phyloP scores from a whole-genome alignment of 2,329 filamentous ascomycete species.

The Aspergillus sp. region DNA sequence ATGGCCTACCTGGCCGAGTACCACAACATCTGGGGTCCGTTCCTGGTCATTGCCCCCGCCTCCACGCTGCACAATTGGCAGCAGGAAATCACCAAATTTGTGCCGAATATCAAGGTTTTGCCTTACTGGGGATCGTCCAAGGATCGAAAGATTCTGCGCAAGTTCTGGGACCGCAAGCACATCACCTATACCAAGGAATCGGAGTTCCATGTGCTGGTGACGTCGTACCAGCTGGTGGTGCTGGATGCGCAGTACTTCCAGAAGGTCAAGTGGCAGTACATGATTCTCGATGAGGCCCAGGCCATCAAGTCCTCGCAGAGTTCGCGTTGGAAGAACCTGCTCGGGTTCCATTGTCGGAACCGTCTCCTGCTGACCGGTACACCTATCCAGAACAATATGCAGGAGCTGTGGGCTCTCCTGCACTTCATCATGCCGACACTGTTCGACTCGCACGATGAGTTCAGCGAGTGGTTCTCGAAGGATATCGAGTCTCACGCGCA shows the following conservation, averaged over 20 bases:
- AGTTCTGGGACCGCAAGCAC: constrained; percentile 98
- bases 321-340: constrained; percentile 90
- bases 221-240: constrained; percentile 94
- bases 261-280: constrained; percentile 99
- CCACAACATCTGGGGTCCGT: constrained; percentile 97
- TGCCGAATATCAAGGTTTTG: constrained; percentile 86
- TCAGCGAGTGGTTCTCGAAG: constrained; percentile 48
- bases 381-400: constrained; percentile 99
- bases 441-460: constrained; percentile 58
- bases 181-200: constrained; percentile 90
- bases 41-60: constrained; percentile 89
- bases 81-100: constrained; percentile 92
- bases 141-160: constrained; percentile 90
- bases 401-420: constrained; percentile 91
- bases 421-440: constrained; percentile 99
- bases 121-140: constrained; percentile 96
- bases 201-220: constrained; percentile 91
- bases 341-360: constrained; percentile 93
- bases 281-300: constrained; percentile 98
- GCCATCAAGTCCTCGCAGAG: constrained; percentile 97
- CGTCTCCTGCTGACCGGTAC: constrained; percentile 89
- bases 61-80: constrained; percentile 99
- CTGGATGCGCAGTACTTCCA: constrained; percentile 96
- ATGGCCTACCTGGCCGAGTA: constrained; percentile 98
- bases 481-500: constrained; percentile 93